Percentiles rank a stretch among this genome's conserved stretches.
Evolutionary conservation across 2,329 filamentous ascomycete species (phyloP).

Genomic region (Colletotrichum falcatum): DNA sequence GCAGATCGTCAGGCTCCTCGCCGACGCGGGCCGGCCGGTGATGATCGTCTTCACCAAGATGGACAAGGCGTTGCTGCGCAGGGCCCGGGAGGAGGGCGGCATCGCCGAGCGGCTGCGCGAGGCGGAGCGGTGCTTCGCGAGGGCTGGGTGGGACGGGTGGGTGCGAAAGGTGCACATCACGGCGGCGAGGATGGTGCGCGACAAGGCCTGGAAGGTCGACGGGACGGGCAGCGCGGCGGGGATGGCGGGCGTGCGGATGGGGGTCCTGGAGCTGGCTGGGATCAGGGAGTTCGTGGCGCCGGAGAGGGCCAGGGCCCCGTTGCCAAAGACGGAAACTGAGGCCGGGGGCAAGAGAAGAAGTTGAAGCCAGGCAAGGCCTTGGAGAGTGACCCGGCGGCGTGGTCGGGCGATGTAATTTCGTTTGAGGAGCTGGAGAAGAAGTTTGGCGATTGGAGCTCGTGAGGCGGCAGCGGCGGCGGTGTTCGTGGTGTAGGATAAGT

Average conservation of each 20-base stretch:
- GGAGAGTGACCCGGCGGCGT: slow-evolving; percentile 41
- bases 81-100: slow-evolving; percentile 43
- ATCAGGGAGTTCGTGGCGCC: slow-evolving; percentile 42
- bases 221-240: slow-evolving; percentile 50
- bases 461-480: neutral
- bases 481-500: slow-evolving; percentile 25
- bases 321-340: neutral
- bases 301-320: neutral
- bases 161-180: slow-evolving; percentile 51
- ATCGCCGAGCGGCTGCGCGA: slow-evolving; percentile 37
- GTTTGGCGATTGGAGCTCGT: slow-evolving; percentile 34
- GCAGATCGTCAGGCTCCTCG: slow-evolving; percentile 60
- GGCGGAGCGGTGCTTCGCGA: slow-evolving; percentile 28
- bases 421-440: slow-evolving; percentile 50
- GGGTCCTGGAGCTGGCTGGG: slow-evolving; percentile 57
- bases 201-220: slow-evolving; percentile 44
- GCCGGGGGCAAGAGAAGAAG: slow-evolving; percentile 1
- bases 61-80: slow-evolving; percentile 58
- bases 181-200: slow-evolving; percentile 52
- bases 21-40: slow-evolving; percentile 58
- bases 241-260: slow-evolving; percentile 54
- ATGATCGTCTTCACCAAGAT: slow-evolving; percentile 68
- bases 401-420: slow-evolving; percentile 50
- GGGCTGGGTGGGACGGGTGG: slow-evolving; percentile 43
- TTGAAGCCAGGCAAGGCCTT: slow-evolving; percentile 30